These are phyloP conservation scores for Tricholoma hemisulphureum DNA, from an alignment of 768 basidiomycete species.

Conservation along the genomic window DNA sequence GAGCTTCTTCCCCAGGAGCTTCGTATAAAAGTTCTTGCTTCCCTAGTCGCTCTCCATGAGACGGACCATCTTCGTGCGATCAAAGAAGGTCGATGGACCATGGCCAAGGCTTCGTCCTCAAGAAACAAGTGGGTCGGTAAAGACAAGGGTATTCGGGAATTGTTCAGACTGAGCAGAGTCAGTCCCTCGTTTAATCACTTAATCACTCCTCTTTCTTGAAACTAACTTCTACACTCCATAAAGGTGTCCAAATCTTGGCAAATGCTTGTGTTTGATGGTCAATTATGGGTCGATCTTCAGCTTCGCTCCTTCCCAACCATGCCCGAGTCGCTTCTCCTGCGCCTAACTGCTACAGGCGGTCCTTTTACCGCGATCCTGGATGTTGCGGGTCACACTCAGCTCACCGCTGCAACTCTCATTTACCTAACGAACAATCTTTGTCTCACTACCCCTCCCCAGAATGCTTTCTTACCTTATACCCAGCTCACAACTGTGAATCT, in stretches of 20 bases:
- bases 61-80: constrained; percentile 50
- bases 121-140: constrained; percentile 74
- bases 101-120: constrained; percentile 56
- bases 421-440: constrained; percentile 56
- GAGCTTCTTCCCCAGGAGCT: constrained; percentile 71
- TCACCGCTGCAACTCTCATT: constrained; percentile 49
- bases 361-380: constrained; percentile 64
- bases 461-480: constrained; percentile 47
- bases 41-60: constrained; percentile 58
- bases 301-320: constrained; percentile 61
- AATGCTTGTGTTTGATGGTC: constrained; percentile 75
- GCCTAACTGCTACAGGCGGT: constrained; percentile 55
- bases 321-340: constrained; percentile 48
- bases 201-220: neutral
- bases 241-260: constrained; percentile 82
- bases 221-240: neutral
- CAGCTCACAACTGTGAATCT: constrained; percentile 71
- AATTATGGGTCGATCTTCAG: constrained; percentile 75
- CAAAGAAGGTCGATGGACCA: constrained; percentile 55
- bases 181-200: constrained; percentile 26
- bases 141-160: constrained; percentile 70
- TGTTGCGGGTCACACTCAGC: constrained; percentile 56
- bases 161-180: constrained; percentile 79
- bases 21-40: constrained; percentile 55
- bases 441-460: constrained; percentile 33